Conservation (phyloP, 2,329 filamentous ascomycete genomes). For the Chaetomiaceae sp. region DNA sequence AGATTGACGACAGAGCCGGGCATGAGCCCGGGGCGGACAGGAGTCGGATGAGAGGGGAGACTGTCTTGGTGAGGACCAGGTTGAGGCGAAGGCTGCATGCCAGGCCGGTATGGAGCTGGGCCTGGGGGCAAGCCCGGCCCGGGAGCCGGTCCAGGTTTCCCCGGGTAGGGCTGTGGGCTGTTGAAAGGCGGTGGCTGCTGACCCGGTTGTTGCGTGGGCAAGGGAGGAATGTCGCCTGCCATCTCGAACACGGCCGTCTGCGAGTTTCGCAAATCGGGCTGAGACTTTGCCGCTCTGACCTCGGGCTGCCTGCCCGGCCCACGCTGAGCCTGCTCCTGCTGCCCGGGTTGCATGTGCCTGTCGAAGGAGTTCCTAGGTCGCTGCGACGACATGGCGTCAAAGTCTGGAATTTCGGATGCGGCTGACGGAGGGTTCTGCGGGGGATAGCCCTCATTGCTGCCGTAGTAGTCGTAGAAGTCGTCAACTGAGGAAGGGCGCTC, state of each 20-base stretch:
- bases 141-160: slow-evolving; percentile 14
- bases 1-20: slow-evolving; percentile 53
- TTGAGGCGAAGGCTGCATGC: slow-evolving; percentile 27
- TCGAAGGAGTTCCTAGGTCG: slow-evolving; percentile 44
- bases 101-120: slow-evolving; percentile 23
- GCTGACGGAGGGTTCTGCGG: slow-evolving; percentile 27
- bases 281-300: slow-evolving; percentile 59
- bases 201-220: slow-evolving; percentile 40
- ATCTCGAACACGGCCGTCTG: slow-evolving; percentile 72
- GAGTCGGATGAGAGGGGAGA: slow-evolving; percentile 58
- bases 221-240: slow-evolving; percentile 57
- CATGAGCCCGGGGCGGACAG: slow-evolving; percentile 60
- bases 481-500: slow-evolving; percentile 39
- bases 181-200: slow-evolving; percentile 21
- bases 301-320: slow-evolving; percentile 49
- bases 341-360: slow-evolving; percentile 40
- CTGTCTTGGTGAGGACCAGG: slow-evolving; percentile 39
- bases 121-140: slow-evolving; percentile 21
- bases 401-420: slow-evolving; percentile 38
- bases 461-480: slow-evolving; percentile 56
- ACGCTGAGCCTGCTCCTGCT: slow-evolving; percentile 41
- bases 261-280: slow-evolving; percentile 60
- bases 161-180: slow-evolving; percentile 19
- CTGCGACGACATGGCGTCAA: slow-evolving; percentile 38
- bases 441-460: slow-evolving; percentile 33